phyloP scores from a whole-genome alignment of 148 eudicot genomes.

The Rhododendron ovatum region DNA sequence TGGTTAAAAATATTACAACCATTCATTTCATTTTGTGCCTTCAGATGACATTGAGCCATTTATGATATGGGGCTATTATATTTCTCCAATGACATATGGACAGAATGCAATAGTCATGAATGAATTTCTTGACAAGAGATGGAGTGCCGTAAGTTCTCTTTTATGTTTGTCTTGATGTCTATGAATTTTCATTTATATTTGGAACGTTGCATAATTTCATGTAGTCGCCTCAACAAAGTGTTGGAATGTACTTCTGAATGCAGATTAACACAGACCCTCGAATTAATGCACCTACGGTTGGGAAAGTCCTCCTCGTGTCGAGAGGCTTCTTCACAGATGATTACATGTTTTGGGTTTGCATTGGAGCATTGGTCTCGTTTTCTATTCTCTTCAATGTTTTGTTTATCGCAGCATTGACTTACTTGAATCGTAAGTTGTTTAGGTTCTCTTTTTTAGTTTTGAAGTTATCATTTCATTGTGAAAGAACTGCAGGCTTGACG shows the following conservation, averaged over 20 bases:
- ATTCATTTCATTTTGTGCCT: background rate
- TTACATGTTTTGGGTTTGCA: slow-evolving; percentile 62
- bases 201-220: background rate
- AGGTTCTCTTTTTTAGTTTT: background rate
- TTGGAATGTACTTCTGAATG: slow-evolving; percentile 15
- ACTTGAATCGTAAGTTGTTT: slow-evolving; percentile 47
- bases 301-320: slow-evolving; percentile 54
- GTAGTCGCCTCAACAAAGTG: background rate
- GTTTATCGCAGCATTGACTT: slow-evolving; percentile 51
- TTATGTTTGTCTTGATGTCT: background rate
- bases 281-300: slow-evolving; percentile 54
- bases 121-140: slow-evolving; percentile 73
- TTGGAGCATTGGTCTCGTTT: slow-evolving; percentile 61
- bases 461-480: background rate
- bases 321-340: slow-evolving; percentile 60
- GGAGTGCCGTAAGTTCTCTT: slow-evolving; percentile 50
- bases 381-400: slow-evolving; percentile 59
- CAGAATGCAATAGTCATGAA: slow-evolving; percentile 69
- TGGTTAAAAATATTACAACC: background rate
- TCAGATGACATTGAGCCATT: slow-evolving; percentile 59
- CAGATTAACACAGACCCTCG: slow-evolving; percentile 65
- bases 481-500: background rate
- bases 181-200: background rate
- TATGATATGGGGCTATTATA: slow-evolving; percentile 72
- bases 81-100: slow-evolving; percentile 76